Base-by-base conservation (phyloP, 1,139 yeast species). In the Saccharomyces hybrid region DNA sequence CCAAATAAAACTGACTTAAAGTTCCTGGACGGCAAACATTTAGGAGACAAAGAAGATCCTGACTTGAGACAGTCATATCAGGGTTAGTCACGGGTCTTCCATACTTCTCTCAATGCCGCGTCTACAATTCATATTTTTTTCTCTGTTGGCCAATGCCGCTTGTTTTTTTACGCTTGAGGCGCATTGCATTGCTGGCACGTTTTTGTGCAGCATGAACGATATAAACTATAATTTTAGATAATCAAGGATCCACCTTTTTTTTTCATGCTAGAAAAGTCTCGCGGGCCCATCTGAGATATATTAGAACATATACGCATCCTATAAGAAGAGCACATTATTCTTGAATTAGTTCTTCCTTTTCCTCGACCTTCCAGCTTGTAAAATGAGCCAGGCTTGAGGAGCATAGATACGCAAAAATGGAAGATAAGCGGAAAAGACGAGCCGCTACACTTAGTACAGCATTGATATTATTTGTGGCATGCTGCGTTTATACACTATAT, bases 11-110 rank as follows among this genome's bases (percentile, higher is more conserved):
- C 54, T 2, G 67, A 61, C 8, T 52, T 65, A 23, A 50, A 56
- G 6, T 64, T 79, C 62, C 63, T 81, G 41, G 70, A 69, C 4
- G 75, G 75, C 1, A 57, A 68, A 32, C 82, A 79, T 61, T 64
- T 81, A 7, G 81, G 81, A 2, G 67, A 65, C 42, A 50, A 57
- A 46, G 53, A 61, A 6, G 81, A 78, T 60, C 67, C 69, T 6
- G 75, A 72, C 50, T 27, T 58, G 47, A 54, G 41, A 31, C 23
- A 38, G 44, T 5, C 44, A 9, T 20, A 38, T 5, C 6, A 38
- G 25, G 5, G 25, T 20, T 38, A 38, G 9, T 9, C 25, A 20
- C 26, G 11, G 11, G 11, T 11, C 5, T 38, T 8, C 25, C 20
- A 5, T 38, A 38, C 25, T 14, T 38, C 20, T 20, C 11, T 5